phyloP scores from a whole-genome alignment of 2,329 filamentous ascomycete genomes.

The Pleomassaria siparia region DNA sequence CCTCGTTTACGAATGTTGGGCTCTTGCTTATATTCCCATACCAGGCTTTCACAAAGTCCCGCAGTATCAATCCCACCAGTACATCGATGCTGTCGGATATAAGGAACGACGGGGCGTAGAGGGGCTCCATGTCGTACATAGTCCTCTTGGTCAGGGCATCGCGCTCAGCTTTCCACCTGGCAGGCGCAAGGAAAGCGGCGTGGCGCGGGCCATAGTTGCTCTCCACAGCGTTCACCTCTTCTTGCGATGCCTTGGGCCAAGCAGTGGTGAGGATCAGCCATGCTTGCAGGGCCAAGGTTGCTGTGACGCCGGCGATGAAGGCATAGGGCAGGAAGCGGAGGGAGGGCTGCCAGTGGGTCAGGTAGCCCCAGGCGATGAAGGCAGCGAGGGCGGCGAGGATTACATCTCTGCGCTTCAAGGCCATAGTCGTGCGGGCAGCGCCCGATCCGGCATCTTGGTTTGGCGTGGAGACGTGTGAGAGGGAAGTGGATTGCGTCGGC shows the following conservation, averaged over 20 bases:
- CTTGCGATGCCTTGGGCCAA: conserved; percentile 46
- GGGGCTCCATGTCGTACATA: conserved; percentile 64
- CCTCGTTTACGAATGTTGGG: conserved; percentile 78
- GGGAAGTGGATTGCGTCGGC: not conserved
- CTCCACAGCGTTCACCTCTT: conserved; percentile 40
- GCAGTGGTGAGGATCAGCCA: conserved; percentile 64
- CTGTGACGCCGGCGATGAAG: conserved; percentile 69
- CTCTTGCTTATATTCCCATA: conserved; percentile 83
- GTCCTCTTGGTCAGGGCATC: conserved; percentile 65
- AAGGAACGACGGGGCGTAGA: conserved; percentile 74
- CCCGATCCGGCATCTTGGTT: conserved; percentile 40
- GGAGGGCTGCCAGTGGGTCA: conserved; percentile 77
- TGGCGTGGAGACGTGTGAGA: conserved; percentile 1
- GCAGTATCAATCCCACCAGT: conserved; percentile 72
- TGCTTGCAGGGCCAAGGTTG: conserved; percentile 57
- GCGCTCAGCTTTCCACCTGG: conserved; percentile 71
- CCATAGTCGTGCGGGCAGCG: conserved; percentile 58
- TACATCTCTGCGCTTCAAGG: conserved; percentile 70
- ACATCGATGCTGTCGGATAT: conserved; percentile 80
- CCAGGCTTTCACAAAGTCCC: conserved; percentile 88
- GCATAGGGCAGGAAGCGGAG: conserved; percentile 85
- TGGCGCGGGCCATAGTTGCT: conserved; percentile 44
- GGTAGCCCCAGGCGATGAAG: conserved; percentile 86
- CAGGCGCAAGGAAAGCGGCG: conserved; percentile 62
- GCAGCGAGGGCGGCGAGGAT: conserved; percentile 66